Evolutionary conservation across 345 rosid genomes (phyloP), one percentile per base, ranked within the genome.

Genomic region (Luvunga scandens): DNA sequence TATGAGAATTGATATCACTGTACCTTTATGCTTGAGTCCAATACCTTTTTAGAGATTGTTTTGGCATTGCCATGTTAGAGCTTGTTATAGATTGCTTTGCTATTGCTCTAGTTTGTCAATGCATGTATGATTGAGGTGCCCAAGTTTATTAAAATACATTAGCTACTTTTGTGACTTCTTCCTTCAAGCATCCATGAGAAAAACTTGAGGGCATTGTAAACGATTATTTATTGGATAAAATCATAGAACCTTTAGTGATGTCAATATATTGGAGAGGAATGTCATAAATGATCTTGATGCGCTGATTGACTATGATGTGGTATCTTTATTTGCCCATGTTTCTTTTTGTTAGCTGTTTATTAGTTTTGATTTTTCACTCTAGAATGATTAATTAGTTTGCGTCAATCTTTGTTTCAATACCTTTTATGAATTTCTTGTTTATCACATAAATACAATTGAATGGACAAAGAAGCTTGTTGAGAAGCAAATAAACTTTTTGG

Each of bases 291-390:
- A 19, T 27, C 19, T 21, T 72, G 25, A 7, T 33, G 45, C 10
- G 9, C 5, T 27, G 0, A 60, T 60, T 75, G 77, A 75, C n/a
- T 12, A 45, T 45, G 16, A 36, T 6, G 25, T 36, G 13, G 18
- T 27, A 34, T 77, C 57, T 25, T 59, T 33, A 64, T n/a, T 59
- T 13, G 24, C 33, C 39, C 22, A 24, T 34, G 4, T 31, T 31
- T 7, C 55, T 53, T 78, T 60, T 60, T 31, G 42, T 60, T 69
- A 63, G 71, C 10, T 22, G 19, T 60, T 59, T 27, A 77, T 69
- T 33, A 31, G 30, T 13, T 75, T 18, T 50, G 53, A 33, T 45
- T 30, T 53, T 75, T 75, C 21, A 28, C 67, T 24, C 33, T 24
- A 14, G 9, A 38, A 14, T 16, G 22, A 22, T 38, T 38, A 34